Evolutionary conservation across 352 stramenopile genomes (phyloP), one percentile per base, ranked within the genome.

Genomic region (Pythium utonaiense): DNA sequence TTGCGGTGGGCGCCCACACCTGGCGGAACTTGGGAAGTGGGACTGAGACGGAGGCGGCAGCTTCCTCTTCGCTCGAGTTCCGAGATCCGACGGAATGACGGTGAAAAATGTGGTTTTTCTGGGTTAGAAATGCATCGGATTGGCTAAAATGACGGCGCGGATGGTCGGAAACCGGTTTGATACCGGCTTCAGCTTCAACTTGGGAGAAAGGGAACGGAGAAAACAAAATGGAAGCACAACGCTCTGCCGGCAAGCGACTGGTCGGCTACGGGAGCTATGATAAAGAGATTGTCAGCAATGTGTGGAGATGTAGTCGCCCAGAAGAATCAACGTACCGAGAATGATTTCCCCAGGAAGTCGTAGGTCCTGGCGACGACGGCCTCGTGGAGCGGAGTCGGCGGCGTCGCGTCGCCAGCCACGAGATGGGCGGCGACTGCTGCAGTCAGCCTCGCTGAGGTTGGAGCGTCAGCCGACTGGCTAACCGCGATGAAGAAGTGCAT

Each of bases 401-500:
- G 44, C 22, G 21, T 30, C 4, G 44, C 27, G 27, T 47, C 58
- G 12, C 56, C 56, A 42, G 48, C 57, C 19, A 58, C 14, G 4
- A 64, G 28, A 16, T 58, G 57, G 19, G 31, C 27, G 16, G 31
- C 57, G 3, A 53, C 17, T 27, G 33, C 21, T 25, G 24, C 28
- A 6, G 21, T 53, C 28, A 53, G 53, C 14, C 47, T 21, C 2
- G 21, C 48, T 21, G 57, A 48, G 16, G 12, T 38, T 5, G 12
- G 19, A 19, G 57, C 21, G 0, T 50, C 13, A 14, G 30, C 22
- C 3, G 45, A 25, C 12, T 64, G 48, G 19, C 48, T 58, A 9
- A 58, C 14, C 21, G 57, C 57, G 4, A 50, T 38, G 30, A 57
- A 64, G 16, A 64, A 55, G 19, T 64, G 47, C 28, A 27, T 53